These are phyloP conservation scores for Cryptococcus maquisensis DNA, from an alignment of 1,284 basidiomycete species.

Conservation along the genomic window DNA sequence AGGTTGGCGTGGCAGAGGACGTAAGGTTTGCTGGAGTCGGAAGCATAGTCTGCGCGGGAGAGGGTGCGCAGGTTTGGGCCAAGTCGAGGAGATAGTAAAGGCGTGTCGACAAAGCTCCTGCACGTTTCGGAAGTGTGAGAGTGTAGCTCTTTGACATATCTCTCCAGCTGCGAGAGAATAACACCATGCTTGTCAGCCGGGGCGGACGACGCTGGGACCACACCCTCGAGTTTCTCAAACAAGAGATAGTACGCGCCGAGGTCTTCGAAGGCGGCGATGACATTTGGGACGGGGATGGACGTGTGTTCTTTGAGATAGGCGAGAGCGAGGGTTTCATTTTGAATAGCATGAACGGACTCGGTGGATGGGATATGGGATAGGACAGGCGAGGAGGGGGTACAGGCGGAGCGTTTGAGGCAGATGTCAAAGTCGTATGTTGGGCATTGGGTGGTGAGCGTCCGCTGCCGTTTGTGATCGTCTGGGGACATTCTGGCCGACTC, in stretches of 20 bases:
- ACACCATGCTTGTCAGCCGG: neutral
- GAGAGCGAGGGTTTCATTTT: constrained; percentile 9
- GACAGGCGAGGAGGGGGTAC: neutral
- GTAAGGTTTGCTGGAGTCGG: neutral
- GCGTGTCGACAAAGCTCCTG: neutral
- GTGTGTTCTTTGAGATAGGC: constrained; percentile 8
- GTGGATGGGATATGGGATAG: neutral
- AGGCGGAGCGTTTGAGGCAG: neutral
- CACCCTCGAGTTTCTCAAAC: neutral
- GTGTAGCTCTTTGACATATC: constrained; percentile 1
- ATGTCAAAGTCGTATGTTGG: neutral
- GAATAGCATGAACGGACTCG: neutral
- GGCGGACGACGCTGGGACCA: neutral
- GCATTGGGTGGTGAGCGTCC: neutral
- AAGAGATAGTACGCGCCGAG: constrained; percentile 6
- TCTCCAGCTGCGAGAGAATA: constrained; percentile 1
- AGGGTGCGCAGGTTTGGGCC: neutral
- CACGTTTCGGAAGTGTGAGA: neutral
- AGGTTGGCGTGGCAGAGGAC: constrained; percentile 18
- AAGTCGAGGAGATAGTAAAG: neutral
- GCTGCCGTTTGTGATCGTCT: neutral
- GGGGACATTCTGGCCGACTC: neutral
- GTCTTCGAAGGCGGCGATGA: constrained; percentile 8
- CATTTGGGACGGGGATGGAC: constrained; percentile 12
- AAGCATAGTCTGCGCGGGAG: neutral